Conservation (phyloP, 768 basidiomycete species). For the Leccinellum rugosiceps region DNA sequence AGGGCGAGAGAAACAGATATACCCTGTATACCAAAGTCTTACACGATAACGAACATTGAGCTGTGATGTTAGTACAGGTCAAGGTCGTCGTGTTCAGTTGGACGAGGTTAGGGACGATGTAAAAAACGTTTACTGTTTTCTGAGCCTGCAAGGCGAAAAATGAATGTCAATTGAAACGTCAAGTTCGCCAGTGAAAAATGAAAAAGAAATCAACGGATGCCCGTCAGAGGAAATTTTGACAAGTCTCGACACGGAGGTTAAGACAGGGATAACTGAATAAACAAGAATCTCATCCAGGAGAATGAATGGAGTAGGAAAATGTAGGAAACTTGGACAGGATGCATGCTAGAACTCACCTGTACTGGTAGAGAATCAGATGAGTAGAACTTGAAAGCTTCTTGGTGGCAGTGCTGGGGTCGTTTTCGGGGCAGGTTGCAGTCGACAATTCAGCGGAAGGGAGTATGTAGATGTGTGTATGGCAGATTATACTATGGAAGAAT, state of each 20-base stretch:
- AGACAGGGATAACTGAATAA: constrained; percentile 32
- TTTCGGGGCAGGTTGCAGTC: too few species aligned
- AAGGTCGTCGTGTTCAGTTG: background rate
- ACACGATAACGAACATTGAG: background rate
- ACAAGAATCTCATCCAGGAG: constrained; percentile 18
- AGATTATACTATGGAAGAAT: too few species aligned
- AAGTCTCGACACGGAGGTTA: constrained; percentile 26
- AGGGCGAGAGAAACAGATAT: constrained; percentile 19
- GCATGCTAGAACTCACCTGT: background rate
- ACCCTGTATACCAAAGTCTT: background rate
- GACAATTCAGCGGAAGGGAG: too few species aligned
- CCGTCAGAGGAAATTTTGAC: background rate
- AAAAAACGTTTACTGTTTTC: background rate
- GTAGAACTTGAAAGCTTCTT: too few species aligned
- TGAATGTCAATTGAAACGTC: background rate
- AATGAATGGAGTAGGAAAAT: background rate
- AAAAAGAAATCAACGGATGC: background rate
- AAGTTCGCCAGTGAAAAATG: background rate
- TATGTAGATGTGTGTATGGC: too few species aligned
- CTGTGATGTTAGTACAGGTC: background rate
- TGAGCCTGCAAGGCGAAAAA: background rate
- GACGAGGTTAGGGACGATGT: background rate
- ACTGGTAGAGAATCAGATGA: too few species aligned
- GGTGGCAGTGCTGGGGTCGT: background rate
- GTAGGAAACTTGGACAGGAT: too few species aligned